These are phyloP conservation scores for Catharanthus roseus DNA, from an alignment of 257 asterid species.

Conservation along the genomic window DNA sequence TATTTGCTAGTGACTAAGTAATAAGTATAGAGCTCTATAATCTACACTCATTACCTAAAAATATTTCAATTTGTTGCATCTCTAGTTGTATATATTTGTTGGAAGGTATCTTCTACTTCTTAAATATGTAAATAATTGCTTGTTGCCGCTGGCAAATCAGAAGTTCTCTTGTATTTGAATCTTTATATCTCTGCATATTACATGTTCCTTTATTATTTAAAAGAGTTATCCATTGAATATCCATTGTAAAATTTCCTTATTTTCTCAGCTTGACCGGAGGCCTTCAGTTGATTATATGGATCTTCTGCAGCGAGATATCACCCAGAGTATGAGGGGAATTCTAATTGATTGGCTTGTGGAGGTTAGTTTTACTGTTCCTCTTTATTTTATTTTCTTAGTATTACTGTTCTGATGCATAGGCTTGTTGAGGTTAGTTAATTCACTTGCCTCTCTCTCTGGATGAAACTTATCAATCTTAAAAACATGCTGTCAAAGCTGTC, in stretches of 20 bases:
- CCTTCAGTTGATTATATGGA: slow-evolving; percentile 77
- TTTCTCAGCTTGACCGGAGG: slow-evolving; percentile 62
- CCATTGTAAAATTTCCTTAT: neutral
- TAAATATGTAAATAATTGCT: neutral
- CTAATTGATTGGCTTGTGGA: slow-evolving; percentile 98
- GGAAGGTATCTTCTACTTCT: neutral
- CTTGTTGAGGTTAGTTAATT: slow-evolving; percentile 81
- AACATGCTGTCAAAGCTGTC: neutral
- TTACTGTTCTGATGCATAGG: slow-evolving; percentile 46
- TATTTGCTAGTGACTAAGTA: slow-evolving; percentile 1
- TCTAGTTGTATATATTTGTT: neutral
- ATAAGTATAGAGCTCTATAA: neutral
- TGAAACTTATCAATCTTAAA: neutral
- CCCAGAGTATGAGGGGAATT: slow-evolving; percentile 72
- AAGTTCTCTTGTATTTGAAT: neutral
- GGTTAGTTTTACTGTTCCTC: slow-evolving; percentile 42
- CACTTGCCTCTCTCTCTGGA: too few relatives aligned
- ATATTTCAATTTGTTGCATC: neutral
- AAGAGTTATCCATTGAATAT: neutral
- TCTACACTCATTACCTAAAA: neutral
- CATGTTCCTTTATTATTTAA: neutral
- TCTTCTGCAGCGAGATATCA: slow-evolving; percentile 70
- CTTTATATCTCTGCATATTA: neutral
- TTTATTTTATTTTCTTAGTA: slow-evolving; percentile 24
- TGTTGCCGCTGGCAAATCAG: neutral